phyloP scores from a whole-genome alignment of 805 yeast species.

The Blastobotrys robertii region DNA sequence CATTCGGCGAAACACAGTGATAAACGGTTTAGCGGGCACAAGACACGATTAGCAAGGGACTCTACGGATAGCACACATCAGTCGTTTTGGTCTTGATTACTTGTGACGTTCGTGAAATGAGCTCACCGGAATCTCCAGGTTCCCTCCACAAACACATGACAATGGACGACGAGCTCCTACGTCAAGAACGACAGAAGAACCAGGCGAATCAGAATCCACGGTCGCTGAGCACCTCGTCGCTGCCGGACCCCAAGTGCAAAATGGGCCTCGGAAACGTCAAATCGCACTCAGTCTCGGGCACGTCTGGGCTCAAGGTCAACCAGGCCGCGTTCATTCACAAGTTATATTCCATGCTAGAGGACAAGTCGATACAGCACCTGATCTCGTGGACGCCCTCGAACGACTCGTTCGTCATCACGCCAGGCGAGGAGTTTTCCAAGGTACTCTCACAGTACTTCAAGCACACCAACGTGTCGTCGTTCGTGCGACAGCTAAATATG shows the following conservation, averaged over 20 bases:
- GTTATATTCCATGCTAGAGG: conserved; percentile 83
- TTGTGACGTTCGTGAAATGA: too few species aligned
- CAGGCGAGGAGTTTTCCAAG: conserved; percentile 79
- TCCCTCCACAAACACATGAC: too few species aligned
- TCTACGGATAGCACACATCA: too few species aligned
- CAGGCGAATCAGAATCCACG: not conserved
- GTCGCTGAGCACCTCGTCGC: not conserved
- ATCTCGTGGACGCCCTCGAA: conserved; percentile 76
- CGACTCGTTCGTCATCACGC: conserved; percentile 69
- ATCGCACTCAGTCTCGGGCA: not conserved
- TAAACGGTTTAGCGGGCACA: too few species aligned
- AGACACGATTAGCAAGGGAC: too few species aligned
- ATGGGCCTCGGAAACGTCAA: not conserved
- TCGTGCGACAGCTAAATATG: conserved; percentile 92
- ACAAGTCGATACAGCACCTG: conserved; percentile 54
- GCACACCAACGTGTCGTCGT: conserved; percentile 88
- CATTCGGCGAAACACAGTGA: too few species aligned
- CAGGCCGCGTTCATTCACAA: conserved; percentile 76
- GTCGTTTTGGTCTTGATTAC: too few species aligned
- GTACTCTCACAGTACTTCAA: conserved; percentile 69
- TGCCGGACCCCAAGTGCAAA: not conserved
- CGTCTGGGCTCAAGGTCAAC: conserved; percentile 25
- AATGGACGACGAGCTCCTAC: too few species aligned
- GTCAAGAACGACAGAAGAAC: too few species aligned
- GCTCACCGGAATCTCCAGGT: too few species aligned